Evolutionary conservation across 2,329 filamentous ascomycete genomes (phyloP).

Genomic region (Ophiognomonia clavigignenti-juglandacearum): DNA sequence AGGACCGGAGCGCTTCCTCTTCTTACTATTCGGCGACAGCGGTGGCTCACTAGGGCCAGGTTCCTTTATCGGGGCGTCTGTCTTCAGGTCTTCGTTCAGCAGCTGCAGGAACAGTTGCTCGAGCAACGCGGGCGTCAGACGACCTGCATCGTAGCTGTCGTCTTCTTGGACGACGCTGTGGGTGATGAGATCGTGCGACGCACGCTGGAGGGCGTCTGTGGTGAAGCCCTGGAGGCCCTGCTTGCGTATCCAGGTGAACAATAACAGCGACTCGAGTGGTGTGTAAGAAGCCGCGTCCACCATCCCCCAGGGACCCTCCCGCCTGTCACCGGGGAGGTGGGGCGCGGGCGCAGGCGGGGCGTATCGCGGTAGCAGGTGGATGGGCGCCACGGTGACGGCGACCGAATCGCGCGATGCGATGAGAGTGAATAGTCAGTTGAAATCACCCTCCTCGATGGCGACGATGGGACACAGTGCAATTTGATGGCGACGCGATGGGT

Average conservation of each 20-base stretch:
- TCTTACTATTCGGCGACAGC: slow-evolving; percentile 56
- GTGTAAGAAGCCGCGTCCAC: slow-evolving; percentile 27
- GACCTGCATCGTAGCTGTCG: slow-evolving; percentile 64
- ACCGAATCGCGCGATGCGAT: slow-evolving; percentile 5
- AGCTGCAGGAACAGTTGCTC: slow-evolving; percentile 73
- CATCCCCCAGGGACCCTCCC: slow-evolving; percentile 32
- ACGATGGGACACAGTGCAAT: neutral
- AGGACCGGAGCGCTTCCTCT: slow-evolving; percentile 67
- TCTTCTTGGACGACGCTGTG: slow-evolving; percentile 69
- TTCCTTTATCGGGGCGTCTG: slow-evolving; percentile 25
- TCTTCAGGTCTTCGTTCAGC: slow-evolving; percentile 43
- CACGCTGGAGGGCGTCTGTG: slow-evolving; percentile 27
- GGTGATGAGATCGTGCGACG: slow-evolving; percentile 59
- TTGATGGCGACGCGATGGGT: neutral
- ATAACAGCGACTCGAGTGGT: slow-evolving; percentile 30
- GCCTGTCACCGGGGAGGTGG: slow-evolving; percentile 26
- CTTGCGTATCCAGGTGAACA: slow-evolving; percentile 28
- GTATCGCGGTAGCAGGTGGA: slow-evolving; percentile 29
- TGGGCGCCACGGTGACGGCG: slow-evolving; percentile 29
- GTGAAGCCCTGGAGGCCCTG: slow-evolving; percentile 26
- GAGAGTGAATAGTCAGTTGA: neutral
- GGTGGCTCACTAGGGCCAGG: slow-evolving; percentile 35
- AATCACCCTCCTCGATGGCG: too few species aligned
- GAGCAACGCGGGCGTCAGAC: slow-evolving; percentile 73
- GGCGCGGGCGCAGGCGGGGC: slow-evolving; percentile 19